phyloP scores from a whole-genome alignment of 2,329 filamentous ascomycete species.

The Exophiala calicioides region DNA sequence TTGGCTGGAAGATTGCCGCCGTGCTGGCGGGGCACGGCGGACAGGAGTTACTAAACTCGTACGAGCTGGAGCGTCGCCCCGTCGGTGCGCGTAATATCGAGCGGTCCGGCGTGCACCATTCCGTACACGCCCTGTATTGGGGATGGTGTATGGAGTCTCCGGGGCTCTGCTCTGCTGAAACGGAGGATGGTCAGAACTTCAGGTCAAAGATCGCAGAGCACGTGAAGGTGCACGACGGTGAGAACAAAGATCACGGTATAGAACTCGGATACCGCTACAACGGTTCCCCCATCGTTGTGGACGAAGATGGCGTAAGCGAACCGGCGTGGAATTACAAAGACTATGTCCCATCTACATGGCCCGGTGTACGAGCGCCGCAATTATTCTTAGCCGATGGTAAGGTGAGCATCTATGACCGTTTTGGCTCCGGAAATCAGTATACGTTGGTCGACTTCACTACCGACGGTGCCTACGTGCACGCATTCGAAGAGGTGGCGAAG shows the following conservation, averaged over 20 bases:
- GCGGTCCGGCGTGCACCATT: constrained; percentile 24
- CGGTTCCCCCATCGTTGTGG: constrained; percentile 24
- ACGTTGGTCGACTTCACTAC: constrained; percentile 26
- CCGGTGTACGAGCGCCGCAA: constrained; percentile 37
- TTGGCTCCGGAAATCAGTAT: constrained; percentile 25
- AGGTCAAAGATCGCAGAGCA: constrained; percentile 9
- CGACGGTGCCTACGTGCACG: neutral
- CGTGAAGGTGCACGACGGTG: constrained; percentile 8
- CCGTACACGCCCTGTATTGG: constrained; percentile 11
- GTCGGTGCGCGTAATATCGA: constrained; percentile 33
- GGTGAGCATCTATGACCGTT: constrained; percentile 34
- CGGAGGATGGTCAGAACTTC: constrained; percentile 6
- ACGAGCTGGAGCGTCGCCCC: constrained; percentile 36
- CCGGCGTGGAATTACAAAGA: constrained; percentile 21
- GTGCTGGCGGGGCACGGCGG: constrained; percentile 34
- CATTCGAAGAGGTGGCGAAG: constrained; percentile 9
- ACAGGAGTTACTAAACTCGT: constrained; percentile 31
- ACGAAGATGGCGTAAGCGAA: constrained; percentile 12
- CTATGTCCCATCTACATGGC: constrained; percentile 36
- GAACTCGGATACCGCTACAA: constrained; percentile 32
- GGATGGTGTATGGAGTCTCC: constrained; percentile 2
- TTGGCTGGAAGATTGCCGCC: constrained; percentile 40
- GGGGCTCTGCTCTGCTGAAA: constrained; percentile 1
- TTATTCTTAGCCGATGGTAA: constrained; percentile 34
- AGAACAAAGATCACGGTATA: constrained; percentile 29